phyloP scores from a whole-genome alignment of 495 filamentous ascomycete genomes.

The Pseudevernia furfuracea region DNA sequence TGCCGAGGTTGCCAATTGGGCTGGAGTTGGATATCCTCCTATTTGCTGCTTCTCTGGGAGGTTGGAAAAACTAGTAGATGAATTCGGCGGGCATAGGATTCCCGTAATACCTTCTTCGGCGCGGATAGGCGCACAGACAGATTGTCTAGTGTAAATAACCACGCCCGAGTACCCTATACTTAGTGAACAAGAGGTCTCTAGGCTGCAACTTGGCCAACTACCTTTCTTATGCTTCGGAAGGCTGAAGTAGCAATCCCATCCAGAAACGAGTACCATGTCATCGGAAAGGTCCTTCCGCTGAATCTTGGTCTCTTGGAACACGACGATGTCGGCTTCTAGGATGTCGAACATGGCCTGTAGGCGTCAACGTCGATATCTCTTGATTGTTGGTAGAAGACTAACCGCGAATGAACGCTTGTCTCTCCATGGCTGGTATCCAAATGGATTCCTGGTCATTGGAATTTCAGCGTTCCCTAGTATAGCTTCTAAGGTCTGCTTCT shows the following conservation, averaged over 20 bases:
- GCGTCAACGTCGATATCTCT: constrained; percentile 2
- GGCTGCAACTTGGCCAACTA: constrained; percentile 27
- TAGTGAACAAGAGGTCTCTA: constrained; percentile 13
- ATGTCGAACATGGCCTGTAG: constrained; percentile 83
- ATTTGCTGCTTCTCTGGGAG: constrained; percentile 73
- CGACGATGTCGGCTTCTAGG: constrained; percentile 85
- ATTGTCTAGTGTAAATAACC: constrained; percentile 88
- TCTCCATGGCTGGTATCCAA: constrained; percentile 92
- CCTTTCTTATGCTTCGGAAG: constrained; percentile 90
- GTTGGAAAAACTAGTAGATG: constrained; percentile 63
- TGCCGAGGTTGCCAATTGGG: constrained; percentile 52
- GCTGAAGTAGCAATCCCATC: constrained; percentile 96
- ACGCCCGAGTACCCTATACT: constrained; percentile 86
- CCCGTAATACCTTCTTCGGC: constrained; percentile 93
- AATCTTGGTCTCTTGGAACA: constrained; percentile 95
- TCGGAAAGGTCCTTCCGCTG: constrained; percentile 88
- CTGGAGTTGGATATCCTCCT: constrained; percentile 74
- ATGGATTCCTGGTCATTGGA: constrained; percentile 62
- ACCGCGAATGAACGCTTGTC: constrained; percentile 77
- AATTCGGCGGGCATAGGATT: constrained; percentile 67
- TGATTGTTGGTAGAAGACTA: constrained; percentile 14
- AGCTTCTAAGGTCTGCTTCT: neutral
- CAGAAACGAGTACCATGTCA: constrained; percentile 91
- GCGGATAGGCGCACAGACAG: constrained; percentile 76
- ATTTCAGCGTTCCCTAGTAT: neutral